Evolutionary conservation across 257 asterid species (phyloP).

Genomic region (Euphrasia confusa): DNA sequence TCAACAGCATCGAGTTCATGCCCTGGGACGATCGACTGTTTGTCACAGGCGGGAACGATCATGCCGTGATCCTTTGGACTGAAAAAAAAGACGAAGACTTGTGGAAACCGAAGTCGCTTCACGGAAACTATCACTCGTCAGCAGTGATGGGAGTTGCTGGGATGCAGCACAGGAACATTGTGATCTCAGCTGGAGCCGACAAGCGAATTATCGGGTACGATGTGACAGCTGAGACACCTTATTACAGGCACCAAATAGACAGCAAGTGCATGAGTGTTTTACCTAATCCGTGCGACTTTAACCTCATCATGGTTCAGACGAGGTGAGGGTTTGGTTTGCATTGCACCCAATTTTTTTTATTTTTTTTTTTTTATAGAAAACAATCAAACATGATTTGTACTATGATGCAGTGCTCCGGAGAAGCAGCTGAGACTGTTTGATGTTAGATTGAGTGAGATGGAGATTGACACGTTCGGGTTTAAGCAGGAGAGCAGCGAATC

Average conservation of each 20-base stretch:
- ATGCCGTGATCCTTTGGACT: slow-evolving; percentile 77
- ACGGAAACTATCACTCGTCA: slow-evolving; percentile 60
- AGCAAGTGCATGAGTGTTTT: slow-evolving; percentile 92
- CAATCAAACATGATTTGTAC: too few species aligned
- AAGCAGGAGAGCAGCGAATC: slow-evolving; percentile 82
- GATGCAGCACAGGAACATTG: slow-evolving; percentile 62
- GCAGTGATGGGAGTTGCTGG: slow-evolving; percentile 97
- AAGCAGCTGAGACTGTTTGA: slow-evolving; percentile 74
- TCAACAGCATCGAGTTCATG: slow-evolving; percentile 79
- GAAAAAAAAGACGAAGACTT: slow-evolving; percentile 47
- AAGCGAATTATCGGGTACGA: slow-evolving; percentile 70
- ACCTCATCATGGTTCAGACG: slow-evolving; percentile 92
- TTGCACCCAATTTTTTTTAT: too few species aligned
- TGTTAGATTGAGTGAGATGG: slow-evolving; percentile 51
- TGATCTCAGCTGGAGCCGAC: slow-evolving; percentile 86
- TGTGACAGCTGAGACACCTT: slow-evolving; percentile 42
- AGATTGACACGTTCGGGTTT: slow-evolving; percentile 75
- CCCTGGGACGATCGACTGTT: slow-evolving; percentile 79
- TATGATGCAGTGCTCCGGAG: slow-evolving; percentile 59
- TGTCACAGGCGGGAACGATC: slow-evolving; percentile 90
- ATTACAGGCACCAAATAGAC: slow-evolving; percentile 68
- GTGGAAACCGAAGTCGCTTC: slow-evolving; percentile 66
- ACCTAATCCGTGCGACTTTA: slow-evolving; percentile 82
- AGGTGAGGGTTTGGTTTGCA: slow-evolving; percentile 56
- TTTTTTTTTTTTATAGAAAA: too few species aligned